Conservation (phyloP, 495 filamentous ascomycete genomes). For the Astrocystis sublimbata region DNA sequence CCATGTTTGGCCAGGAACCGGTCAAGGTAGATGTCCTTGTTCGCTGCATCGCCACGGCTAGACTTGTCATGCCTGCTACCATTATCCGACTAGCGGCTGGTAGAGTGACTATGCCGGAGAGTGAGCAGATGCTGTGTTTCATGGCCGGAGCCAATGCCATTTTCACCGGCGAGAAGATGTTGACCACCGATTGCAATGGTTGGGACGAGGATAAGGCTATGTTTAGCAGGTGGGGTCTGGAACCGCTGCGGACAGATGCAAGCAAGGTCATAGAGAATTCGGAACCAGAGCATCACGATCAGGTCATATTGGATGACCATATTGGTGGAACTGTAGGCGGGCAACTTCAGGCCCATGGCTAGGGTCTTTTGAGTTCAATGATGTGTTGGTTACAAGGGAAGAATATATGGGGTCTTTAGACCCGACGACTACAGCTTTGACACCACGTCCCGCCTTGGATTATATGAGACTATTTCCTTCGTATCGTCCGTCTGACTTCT, state of each 20-base stretch:
- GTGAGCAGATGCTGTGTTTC: conserved; percentile 82
- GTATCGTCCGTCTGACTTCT: neutral
- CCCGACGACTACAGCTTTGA: neutral
- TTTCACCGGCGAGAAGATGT: conserved; percentile 90
- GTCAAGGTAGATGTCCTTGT: conserved; percentile 70
- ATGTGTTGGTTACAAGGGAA: neutral
- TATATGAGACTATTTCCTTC: neutral
- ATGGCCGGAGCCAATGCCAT: conserved; percentile 84
- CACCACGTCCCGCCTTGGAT: no score
- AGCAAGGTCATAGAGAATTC: conserved; percentile 50
- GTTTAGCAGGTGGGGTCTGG: conserved; percentile 76
- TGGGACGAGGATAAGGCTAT: conserved; percentile 82
- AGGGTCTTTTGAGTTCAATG: neutral
- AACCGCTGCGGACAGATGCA: conserved; percentile 45
- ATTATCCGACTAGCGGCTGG: conserved; percentile 83
- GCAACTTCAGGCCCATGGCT: conserved; percentile 5
- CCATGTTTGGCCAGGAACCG: conserved; percentile 68
- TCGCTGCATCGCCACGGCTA: conserved; percentile 75
- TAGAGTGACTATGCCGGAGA: conserved; percentile 72
- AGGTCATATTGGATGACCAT: neutral
- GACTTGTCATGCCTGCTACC: conserved; percentile 74
- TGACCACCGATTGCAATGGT: conserved; percentile 83
- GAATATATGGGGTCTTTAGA: neutral
- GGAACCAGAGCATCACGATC: neutral
- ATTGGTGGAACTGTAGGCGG: neutral